A percentile compares a stretch with the other conserved stretches of the same genome.
Conservation (phyloP, 2,329 filamentous ascomycete genomes). For the Fusarium sp. region DNA sequence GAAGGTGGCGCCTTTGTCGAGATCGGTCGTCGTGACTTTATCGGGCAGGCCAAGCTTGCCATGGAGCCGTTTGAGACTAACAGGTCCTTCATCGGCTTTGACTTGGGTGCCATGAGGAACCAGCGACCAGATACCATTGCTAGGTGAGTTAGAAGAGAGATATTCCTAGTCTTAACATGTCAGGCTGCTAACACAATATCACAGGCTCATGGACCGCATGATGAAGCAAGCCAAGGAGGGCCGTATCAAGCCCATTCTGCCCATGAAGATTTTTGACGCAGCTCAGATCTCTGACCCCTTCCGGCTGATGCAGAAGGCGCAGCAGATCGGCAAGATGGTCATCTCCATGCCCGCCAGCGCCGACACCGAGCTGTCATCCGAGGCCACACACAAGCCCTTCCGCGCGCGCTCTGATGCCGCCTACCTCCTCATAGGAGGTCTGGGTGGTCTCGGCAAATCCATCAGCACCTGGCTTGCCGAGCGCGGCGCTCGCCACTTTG, state of each 20-base stretch:
- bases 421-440: slow-evolving; percentile 38
- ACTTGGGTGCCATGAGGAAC: slow-evolving; percentile 3
- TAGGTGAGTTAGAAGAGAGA: not conserved
- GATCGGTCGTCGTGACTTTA: slow-evolving; percentile 9
- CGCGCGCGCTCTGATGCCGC: slow-evolving; percentile 15
- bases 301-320: slow-evolving; percentile 10
- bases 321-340: slow-evolving; percentile 19
- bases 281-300: slow-evolving; percentile 9
- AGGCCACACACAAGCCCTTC: not conserved
- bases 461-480: slow-evolving; percentile 10
- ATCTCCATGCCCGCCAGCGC: not conserved
- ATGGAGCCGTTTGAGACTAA: slow-evolving; percentile 7
- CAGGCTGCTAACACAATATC: no score
- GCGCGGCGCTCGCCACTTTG: slow-evolving; percentile 9
- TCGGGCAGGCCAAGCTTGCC: not conserved
- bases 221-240: slow-evolving; percentile 3
- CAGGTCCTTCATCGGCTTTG: not conserved
- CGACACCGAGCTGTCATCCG: not conserved
- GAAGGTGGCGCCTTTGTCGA: slow-evolving; percentile 10
- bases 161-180: not conserved
- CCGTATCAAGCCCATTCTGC: slow-evolving; percentile 6
- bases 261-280: not conserved
- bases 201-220: not conserved
- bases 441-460: slow-evolving; percentile 12
- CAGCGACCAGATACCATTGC: not conserved